phyloP scores from a whole-genome alignment of 2,329 filamentous ascomycete genomes.

The Colletotrichum sp. region DNA sequence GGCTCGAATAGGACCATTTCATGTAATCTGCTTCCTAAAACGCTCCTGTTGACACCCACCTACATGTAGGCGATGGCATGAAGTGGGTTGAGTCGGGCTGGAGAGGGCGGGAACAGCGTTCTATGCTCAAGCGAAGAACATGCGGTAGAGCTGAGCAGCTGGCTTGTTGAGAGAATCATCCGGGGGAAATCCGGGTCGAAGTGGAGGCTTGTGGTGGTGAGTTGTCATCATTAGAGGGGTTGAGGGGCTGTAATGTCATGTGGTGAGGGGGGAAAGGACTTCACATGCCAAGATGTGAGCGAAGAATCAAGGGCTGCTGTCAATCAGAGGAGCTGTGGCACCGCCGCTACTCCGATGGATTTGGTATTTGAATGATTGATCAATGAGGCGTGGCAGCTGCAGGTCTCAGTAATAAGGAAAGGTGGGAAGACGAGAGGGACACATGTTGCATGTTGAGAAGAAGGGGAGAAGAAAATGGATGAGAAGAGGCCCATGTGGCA shows the following conservation, averaged over 20 bases:
- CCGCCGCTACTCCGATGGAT: background rate
- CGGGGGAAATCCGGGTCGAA: background rate
- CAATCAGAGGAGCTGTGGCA: background rate
- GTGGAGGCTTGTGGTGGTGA: background rate
- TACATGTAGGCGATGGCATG: background rate
- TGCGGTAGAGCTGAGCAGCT: background rate
- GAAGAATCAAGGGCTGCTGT: background rate
- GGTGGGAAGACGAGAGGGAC: background rate
- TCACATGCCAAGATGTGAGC: background rate
- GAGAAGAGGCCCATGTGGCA: background rate
- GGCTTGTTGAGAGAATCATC: background rate
- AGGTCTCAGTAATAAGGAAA: background rate
- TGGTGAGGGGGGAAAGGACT: background rate
- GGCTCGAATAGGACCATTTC: background rate
- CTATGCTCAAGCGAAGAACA: background rate
- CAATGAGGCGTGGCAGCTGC: background rate
- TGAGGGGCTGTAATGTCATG: background rate
- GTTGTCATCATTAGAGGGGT: background rate
- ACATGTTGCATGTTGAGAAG: background rate
- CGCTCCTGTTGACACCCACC: background rate
- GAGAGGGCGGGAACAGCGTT: background rate
- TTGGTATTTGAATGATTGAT: background rate
- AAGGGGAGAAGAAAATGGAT: background rate
- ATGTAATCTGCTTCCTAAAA: background rate
- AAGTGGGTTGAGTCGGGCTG: background rate